These are phyloP conservation scores for Leishmania turanica DNA, from an alignment of 208 protist species.

Conservation along the genomic window DNA sequence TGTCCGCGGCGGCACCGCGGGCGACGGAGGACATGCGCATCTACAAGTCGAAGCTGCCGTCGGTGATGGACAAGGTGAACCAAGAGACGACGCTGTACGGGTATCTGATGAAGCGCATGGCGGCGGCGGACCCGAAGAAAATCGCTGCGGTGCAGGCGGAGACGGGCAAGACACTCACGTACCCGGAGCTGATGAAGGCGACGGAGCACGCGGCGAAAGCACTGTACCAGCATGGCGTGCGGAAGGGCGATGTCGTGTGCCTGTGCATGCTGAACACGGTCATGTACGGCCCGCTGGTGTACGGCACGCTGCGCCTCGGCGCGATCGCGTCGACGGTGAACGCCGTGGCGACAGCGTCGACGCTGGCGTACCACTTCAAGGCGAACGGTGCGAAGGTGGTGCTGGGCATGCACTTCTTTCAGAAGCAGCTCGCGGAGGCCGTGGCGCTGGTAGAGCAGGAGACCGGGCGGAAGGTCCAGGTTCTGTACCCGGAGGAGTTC, in stretches of 20 bases:
- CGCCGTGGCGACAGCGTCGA: constrained; percentile 29
- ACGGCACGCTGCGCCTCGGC: constrained; percentile 43
- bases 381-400: constrained; percentile 35
- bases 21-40: constrained; percentile 13
- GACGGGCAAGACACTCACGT: constrained; percentile 31
- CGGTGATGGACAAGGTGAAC: constrained; percentile 23
- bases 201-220: constrained; percentile 34
- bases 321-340: constrained; percentile 43
- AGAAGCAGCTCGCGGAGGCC: constrained; percentile 35
- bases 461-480: constrained; percentile 29
- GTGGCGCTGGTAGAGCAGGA: constrained; percentile 35
- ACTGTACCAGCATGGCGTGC: constrained; percentile 45
- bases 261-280: constrained; percentile 41
- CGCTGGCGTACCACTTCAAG: constrained; percentile 42
- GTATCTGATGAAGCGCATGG: constrained; percentile 37
- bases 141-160: constrained; percentile 37
- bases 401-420: constrained; percentile 37
- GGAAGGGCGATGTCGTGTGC: constrained; percentile 46
- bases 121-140: constrained; percentile 22
- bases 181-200: constrained; percentile 28
- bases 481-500: constrained; percentile 41
- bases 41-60: constrained; percentile 37
- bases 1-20: not conserved
- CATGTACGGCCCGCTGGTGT: constrained; percentile 33
- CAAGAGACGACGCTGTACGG: constrained; percentile 30